These are phyloP conservation scores for Phlebopus sp. DNA, from an alignment of 1,284 basidiomycete genomes.

Conservation along the genomic window DNA sequence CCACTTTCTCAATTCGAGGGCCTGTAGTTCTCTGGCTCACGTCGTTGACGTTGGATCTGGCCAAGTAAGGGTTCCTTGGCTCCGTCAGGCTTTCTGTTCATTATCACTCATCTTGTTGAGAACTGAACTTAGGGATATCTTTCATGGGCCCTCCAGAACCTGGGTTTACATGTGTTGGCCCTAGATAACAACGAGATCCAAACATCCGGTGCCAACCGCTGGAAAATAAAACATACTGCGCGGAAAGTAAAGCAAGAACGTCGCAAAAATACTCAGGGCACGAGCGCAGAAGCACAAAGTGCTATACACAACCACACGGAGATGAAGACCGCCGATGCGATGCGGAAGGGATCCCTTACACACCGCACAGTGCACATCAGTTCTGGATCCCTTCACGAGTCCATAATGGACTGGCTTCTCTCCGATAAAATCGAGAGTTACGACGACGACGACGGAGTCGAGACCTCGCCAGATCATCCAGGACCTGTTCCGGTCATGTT, in stretches of 20 bases:
- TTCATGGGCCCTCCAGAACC: constrained; percentile 40
- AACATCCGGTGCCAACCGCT: constrained; percentile 41
- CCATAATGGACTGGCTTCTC: constrained; percentile 23
- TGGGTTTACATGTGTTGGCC: constrained; percentile 44
- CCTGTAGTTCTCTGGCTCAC: constrained; percentile 27
- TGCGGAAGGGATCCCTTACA: constrained; percentile 37
- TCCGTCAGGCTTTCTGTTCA: neutral
- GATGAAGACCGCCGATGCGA: neutral
- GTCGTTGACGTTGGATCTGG: constrained; percentile 54
- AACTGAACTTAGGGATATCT: constrained; percentile 43
- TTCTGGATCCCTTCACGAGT: constrained; percentile 37
- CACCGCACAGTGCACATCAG: constrained; percentile 53
- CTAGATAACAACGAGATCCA: constrained; percentile 48
- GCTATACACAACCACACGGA: neutral
- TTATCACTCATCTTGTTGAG: neutral
- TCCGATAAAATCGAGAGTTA: constrained; percentile 4
- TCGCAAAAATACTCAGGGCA: constrained; percentile 1
- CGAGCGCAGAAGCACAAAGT: neutral
- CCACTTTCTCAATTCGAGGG: constrained; percentile 19
- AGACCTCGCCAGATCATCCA: neutral
- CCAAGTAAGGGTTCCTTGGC: constrained; percentile 38
- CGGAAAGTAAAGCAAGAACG: constrained; percentile 15
- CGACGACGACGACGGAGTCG: neutral
- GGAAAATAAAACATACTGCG: constrained; percentile 26
- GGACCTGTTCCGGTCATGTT: constrained; percentile 49